Evolutionary conservation across 2,329 filamentous ascomycete species (phyloP), one percentile per base, ranked within the genome.

Genomic region (Cordyceps tenuipes): DNA sequence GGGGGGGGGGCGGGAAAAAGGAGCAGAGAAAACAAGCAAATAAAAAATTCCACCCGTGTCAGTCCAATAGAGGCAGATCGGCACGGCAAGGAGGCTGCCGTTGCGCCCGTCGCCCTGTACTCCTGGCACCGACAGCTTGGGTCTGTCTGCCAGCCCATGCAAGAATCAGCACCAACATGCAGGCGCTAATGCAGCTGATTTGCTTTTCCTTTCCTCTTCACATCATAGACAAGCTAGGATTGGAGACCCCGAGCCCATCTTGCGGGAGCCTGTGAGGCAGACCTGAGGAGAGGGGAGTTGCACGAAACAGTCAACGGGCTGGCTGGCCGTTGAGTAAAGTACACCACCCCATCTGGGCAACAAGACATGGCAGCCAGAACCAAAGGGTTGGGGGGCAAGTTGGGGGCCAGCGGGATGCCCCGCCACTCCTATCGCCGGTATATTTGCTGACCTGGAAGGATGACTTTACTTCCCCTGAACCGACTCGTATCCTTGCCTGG

Each of bases 101-200:
- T n/a, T 15, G 15, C 15, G 13, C 12, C 39, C 39, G 23, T 4
- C 23, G 23, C 23, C 23, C 23, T 26, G 41, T 15, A 53, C 23
- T 41, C 57, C 44, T 52, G 26, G 57, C 48, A 41, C 57, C 57
- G 50, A 53, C 57, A 53, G 57, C 43, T 44, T 54, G 57, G 49
- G 29, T 59, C 49, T 39, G 41, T 15, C 50, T 29, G 23, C 48
- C 48, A 51, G 13, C 54, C 54, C 47, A 21, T 58, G 34, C 34
- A 36, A 36, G 34, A 9, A 17, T 46, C 48, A 51, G 36, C 23
- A 51, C n/a, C 26, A 46, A 17, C n/a, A 46, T 52, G 48, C 49
- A 46, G 47, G 26, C 55, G 48, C 54, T 51, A 34, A 51, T 57
- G 55, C 57, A 59, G 46, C 46, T 23, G 48, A 23, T 4, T 34